Evolutionary conservation across 768 basidiomycete genomes (phyloP), one percentile per base, ranked within the genome.

Genomic region (Termitomyces sp.): DNA sequence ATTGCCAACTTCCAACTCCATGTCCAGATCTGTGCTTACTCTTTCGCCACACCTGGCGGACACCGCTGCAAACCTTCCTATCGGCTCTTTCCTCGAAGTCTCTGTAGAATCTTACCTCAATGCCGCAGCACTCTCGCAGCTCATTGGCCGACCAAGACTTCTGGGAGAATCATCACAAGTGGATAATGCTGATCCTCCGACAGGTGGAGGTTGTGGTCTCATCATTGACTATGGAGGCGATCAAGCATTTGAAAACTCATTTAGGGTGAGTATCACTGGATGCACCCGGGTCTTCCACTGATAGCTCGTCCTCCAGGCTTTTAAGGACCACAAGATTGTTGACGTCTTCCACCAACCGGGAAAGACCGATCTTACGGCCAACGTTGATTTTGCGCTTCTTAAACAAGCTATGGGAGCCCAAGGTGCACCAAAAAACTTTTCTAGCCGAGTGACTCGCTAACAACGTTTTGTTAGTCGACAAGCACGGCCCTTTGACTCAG

Each of bases 351-450:
- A 89, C 52, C 75, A 79, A 10, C 95, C 95, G 0, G 97, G 97
- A 17, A 80, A 90, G 41, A 89, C 90, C 41, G 97, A 99, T 70
- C 73, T 98, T 46, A 99, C 97, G 0, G 87, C 90, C n/a, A 97
- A 98, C 66, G 96, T 99, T 47, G 95, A 99, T 72, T 98, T 98
- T 71, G 83, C 86, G 0, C 92, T 90, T 68, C 77, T 98, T 45
- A 80, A 81, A 66, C 93, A 97, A 72, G 86, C 91, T 0, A 75
- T 94, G 60, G 68, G 69, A 1, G 84, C 82, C 53, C 72, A 83
- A 3, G 89, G 92, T 34, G 52, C 29, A 23, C 53, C 29, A 60
- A 52, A 41, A 44, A 21, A 41, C 45, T 38, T 38, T 16, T 34
- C n/a, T 40, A 27, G 16, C 42, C 4, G 14, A 43, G 25, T 35